Evolutionary conservation across 1,284 basidiomycete species (phyloP).

Genomic region (Neolentinus lepideus): DNA sequence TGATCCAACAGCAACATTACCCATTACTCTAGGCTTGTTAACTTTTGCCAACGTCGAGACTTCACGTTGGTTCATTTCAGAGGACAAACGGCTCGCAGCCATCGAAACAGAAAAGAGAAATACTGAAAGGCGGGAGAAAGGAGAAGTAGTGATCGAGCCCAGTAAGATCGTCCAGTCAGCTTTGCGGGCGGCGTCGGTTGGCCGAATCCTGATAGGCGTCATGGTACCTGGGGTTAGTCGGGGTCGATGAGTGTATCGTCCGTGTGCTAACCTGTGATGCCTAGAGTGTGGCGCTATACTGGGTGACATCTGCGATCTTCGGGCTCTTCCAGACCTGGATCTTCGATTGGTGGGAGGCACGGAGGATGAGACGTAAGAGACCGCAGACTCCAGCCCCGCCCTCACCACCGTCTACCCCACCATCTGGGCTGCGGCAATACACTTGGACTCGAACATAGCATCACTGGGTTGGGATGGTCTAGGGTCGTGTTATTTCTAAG

Average conservation of each 20-base stretch:
- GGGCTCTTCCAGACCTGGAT: conserved; percentile 74
- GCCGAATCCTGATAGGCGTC: conserved; percentile 70
- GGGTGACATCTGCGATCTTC: conserved; percentile 77
- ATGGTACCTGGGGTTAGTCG: conserved; percentile 70
- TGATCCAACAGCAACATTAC: conserved; percentile 64
- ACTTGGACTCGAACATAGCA: conserved; percentile 6
- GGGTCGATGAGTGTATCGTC: background rate
- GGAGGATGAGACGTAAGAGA: conserved; percentile 28
- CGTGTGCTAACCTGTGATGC: conserved; percentile 9
- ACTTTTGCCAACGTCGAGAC: conserved; percentile 77
- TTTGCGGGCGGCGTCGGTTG: conserved; percentile 57
- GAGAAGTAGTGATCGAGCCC: conserved; percentile 38
- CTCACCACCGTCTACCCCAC: conserved; percentile 4
- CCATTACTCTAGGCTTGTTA: conserved; percentile 64
- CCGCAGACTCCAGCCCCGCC: conserved; percentile 4
- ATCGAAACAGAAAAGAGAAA: conserved; percentile 36
- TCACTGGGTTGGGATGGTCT: background rate
- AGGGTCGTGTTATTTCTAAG: background rate
- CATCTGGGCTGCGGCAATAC: conserved; percentile 3
- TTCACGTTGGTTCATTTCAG: conserved; percentile 58
- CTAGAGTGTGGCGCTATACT: conserved; percentile 76
- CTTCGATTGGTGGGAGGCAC: conserved; percentile 58
- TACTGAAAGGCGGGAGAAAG: conserved; percentile 27
- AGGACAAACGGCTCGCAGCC: conserved; percentile 44
- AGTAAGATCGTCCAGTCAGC: conserved; percentile 52